Percentiles rank a stretch among this genome's conserved stretches.
These are phyloP conservation scores for Austroboletus novae-zelandiae DNA, from an alignment of 1,284 basidiomycete species.

Conservation along the genomic window DNA sequence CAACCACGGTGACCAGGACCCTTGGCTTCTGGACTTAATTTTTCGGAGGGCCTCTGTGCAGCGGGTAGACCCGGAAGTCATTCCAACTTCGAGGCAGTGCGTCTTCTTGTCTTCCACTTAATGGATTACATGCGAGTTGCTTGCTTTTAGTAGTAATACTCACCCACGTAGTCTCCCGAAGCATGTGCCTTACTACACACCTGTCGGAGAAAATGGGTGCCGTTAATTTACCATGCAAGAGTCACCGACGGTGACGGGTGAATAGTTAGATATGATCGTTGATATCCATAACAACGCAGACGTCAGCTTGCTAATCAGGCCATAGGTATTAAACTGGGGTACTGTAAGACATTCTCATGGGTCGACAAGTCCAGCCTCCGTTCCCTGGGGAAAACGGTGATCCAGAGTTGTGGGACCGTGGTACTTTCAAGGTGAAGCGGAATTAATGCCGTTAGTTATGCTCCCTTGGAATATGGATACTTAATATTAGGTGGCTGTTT, in stretches of 20 bases:
- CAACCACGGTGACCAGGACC: no score
- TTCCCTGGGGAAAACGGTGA: not conserved
- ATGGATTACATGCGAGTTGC: not conserved
- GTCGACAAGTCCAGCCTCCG: not conserved
- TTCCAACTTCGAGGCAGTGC: no score
- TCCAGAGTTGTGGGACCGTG: not conserved
- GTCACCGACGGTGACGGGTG: not conserved
- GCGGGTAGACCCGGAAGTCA: no score
- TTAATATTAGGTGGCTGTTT: not conserved
- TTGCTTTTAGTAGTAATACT: not conserved
- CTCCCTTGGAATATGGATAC: not conserved
- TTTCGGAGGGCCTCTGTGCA: no score
- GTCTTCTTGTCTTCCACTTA: no score
- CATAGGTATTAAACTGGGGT: not conserved
- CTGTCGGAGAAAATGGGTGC: not conserved
- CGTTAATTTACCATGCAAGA: not conserved
- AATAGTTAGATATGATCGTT: not conserved
- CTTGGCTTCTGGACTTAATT: no score
- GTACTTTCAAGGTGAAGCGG: not conserved
- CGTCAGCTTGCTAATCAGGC: not conserved
- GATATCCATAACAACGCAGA: constrained; percentile 13
- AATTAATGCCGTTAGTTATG: not conserved
- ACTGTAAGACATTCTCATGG: not conserved
- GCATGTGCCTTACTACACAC: not conserved
- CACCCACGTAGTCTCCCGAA: not conserved